Evolutionary conservation across 495 filamentous ascomycete genomes (phyloP), one percentile per base, ranked within the genome.

Genomic region (Neurospora sp.): DNA sequence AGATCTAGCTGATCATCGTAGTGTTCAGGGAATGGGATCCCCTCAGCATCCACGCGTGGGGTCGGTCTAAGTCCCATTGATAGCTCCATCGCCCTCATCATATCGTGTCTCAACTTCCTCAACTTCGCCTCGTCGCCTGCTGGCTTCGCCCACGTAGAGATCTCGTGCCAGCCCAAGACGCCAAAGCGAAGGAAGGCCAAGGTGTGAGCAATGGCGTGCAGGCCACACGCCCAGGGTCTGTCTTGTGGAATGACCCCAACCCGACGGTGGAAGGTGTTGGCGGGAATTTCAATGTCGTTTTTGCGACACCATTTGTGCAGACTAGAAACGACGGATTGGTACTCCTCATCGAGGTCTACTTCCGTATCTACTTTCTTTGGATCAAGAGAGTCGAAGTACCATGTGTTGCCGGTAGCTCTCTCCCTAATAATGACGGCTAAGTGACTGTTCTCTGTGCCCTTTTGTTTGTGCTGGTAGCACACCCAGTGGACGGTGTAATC

Each of bases 331-430:
- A 4, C 53, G 53, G 27, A 37, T 8, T 61, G 2, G 53, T 65
- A 14, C 22, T 4, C 35, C 22, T 37, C 53, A 0, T 53, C 20
- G 42, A 45, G 42, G 1, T 20, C 2, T 22, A 22, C 9, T 4
- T 40, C 40, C 1, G n/a, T 10, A 2, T 8, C n/a, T 1, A 6
- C 45, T 9, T 10, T 1, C 2, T 61, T 31, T 7, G 4, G 1
- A 35, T 31, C 0, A 16, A 65, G 27, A 65, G 73, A 72, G 9
- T 74, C 73, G 17, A 74, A 10, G 42, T 69, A 72, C 61, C 70
- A 74, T 41, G 40, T 69, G 22, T 69, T 5, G 0, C 73, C 73
- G 20, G 61, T 74, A 4, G 40, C 45, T 9, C 1, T n/a, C 40
- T 69, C 41, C 41, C 69, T 69, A 17, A 74, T 42, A 0, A 74